Evolutionary conservation across 2,329 filamentous ascomycete species (phyloP), one percentile per base, ranked within the genome.

Genomic region (Stenocarpella maydis): DNA sequence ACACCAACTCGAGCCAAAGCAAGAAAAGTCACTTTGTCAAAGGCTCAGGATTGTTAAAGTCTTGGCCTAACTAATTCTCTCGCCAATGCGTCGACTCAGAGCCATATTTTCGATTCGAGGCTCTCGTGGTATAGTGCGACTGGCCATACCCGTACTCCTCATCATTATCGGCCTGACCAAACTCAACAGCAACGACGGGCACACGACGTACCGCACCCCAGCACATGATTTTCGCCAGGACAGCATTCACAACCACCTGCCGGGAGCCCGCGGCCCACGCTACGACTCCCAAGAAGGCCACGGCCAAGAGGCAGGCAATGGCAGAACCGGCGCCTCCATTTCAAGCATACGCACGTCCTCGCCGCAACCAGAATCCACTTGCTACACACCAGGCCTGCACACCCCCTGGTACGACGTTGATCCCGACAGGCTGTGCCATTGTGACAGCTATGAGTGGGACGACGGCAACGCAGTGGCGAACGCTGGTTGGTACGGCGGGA

Each of bases 31-130:
- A 39, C 19, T 17, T 1, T 7, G n/a, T 8, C n/a, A 15, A 87
- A 77, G 37, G 87, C 82, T 47, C 82, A 80, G 26, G 24, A 12
- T 31, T 3, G n/a, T 19, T 45, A 24, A 60, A 31, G 10, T 4
- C 1, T 45, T 15, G 4, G 17, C 5, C 55, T 31, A 15, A n/a
- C n/a, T n/a, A 3, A 8, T 3, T 9, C 7, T 31, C 1, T 2
- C 12, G 2, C 15, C 14, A 9, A 34, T 10, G 19, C 6, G 17
- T 10, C 19, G 4, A 26, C 9, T 9, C 24, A 43, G 21, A 34
- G 26, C 26, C 19, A 61, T 61, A 26, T 34, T 47, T 45, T 2
- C 6, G 19, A 34, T 31, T 17, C 55, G 39, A 47, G 55, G 55
- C 55, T 61, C 55, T 31, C 26, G 26, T 21, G 41, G 55, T 14